phyloP scores from a whole-genome alignment of 1,139 yeast species.

The Ogataea hybrid region DNA sequence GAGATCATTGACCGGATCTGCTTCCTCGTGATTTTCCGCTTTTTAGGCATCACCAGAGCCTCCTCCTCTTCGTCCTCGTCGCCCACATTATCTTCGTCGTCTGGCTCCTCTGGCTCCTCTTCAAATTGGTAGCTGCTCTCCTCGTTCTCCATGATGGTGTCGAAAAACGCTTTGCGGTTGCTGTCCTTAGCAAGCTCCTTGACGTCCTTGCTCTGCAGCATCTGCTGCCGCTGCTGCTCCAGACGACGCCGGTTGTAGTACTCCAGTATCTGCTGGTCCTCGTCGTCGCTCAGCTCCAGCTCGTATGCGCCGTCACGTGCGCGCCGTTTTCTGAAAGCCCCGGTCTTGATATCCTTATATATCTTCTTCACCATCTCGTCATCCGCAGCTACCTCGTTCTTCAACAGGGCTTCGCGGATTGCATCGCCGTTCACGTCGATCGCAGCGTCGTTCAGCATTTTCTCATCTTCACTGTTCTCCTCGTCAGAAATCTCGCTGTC shows the following conservation, averaged over 20 bases:
- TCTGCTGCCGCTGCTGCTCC: slow-evolving; percentile 36
- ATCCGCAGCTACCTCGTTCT: slow-evolving; percentile 69
- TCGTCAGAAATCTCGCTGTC: slow-evolving; percentile 69
- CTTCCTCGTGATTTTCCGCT: slow-evolving; percentile 44
- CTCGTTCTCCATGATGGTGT: slow-evolving; percentile 56
- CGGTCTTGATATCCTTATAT: slow-evolving; percentile 79
- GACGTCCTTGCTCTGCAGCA: slow-evolving; percentile 52
- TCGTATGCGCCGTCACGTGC: slow-evolving; percentile 53
- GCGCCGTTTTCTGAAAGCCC: slow-evolving; percentile 68
- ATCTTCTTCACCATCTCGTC: slow-evolving; percentile 69
- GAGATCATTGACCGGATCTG: slow-evolving; percentile 66
- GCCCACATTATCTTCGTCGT: slow-evolving; percentile 6
- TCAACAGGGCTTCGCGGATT: slow-evolving; percentile 58
- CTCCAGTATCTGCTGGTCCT: slow-evolving; percentile 58
- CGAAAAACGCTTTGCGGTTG: slow-evolving; percentile 71
- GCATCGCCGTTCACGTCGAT: slow-evolving; percentile 59
- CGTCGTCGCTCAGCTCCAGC: slow-evolving; percentile 64
- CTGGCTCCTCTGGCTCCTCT: slow-evolving; percentile 22
- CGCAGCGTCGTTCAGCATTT: slow-evolving; percentile 74
- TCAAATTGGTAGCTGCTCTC: slow-evolving; percentile 20
- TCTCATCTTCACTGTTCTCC: slow-evolving; percentile 76
- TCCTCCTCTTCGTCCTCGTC: slow-evolving; percentile 21
- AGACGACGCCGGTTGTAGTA: slow-evolving; percentile 46
- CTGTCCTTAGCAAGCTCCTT: slow-evolving; percentile 51
- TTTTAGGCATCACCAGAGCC: slow-evolving; percentile 20